Conservation (phyloP, 495 filamentous ascomycete species). For the Hypoxylon fuscum region DNA sequence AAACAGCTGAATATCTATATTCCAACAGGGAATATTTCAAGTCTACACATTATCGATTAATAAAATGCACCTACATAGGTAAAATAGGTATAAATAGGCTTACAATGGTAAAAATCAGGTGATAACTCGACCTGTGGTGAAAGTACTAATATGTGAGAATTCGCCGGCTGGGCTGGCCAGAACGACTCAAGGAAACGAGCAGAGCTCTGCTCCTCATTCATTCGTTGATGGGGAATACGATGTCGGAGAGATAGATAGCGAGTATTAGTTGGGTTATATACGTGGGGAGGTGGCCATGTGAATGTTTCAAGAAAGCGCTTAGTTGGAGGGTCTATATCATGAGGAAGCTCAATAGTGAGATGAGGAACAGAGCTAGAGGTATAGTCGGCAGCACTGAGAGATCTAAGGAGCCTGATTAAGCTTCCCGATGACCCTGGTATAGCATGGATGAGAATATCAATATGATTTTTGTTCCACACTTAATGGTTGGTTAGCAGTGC, state of each 20-base stretch:
- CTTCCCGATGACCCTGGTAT: conserved; percentile 72
- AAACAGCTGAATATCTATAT: conserved; percentile 72
- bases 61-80: neutral
- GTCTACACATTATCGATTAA: conserved; percentile 40
- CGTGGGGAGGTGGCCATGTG: conserved; percentile 67
- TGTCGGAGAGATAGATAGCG: conserved; percentile 73
- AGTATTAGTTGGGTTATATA: conserved; percentile 46
- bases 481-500: conserved; percentile 32
- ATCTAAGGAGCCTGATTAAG: conserved; percentile 75
- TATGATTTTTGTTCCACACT: conserved; percentile 78
- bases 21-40: conserved; percentile 76
- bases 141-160: conserved; percentile 78
- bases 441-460: conserved; percentile 84
- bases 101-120: conserved; percentile 80
- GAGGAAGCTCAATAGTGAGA: conserved; percentile 82
- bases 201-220: conserved; percentile 70
- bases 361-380: conserved; percentile 68
- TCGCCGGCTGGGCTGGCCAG: conserved; percentile 69
- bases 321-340: conserved; percentile 67
- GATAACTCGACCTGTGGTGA: conserved; percentile 80
- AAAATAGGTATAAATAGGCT: conserved; percentile 34
- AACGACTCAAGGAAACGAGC: conserved; percentile 81
- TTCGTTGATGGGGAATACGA: conserved; percentile 64
- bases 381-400: conserved; percentile 77
- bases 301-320: conserved; percentile 67